Base-by-base conservation (phyloP, 169 alveolate species). In the Cryptosporidium meleagridis region DNA sequence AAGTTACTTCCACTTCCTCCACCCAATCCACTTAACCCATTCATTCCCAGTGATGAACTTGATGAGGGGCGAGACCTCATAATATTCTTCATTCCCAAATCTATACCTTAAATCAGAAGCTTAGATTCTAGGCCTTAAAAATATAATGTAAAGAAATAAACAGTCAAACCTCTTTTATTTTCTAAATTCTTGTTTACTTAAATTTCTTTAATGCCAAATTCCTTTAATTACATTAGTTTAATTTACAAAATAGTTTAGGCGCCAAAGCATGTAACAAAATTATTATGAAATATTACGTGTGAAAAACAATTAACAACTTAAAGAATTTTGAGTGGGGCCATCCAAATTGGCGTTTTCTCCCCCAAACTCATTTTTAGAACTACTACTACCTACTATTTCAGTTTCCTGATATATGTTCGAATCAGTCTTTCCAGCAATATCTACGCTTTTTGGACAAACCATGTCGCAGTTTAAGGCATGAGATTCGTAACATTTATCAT, bases 21-120 rank as follows among this genome's bases (percentile, higher is more conserved):
- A 71, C 85, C 67, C 85, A 71, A 51, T n/a, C 86, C 70, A 16
- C 86, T 39, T 21, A 73, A 16, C 37, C 39, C 70, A 18, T 37
- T 59, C 12, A 58, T 35, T 10, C 86, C 86, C 23, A 73, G 4
- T 35, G 86, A 73, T 29, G 86, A 73, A 29, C 86, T 33, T 26
- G 86, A 73, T n/a, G 86, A 29, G 35, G 86, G 86, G 21, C 86
- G 86, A 6, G 86, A 73, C 53, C 86, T 73, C 71, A 72, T 48
- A 18, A 44, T 73, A 59, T 39, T 55, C 39, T 73, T 73, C 86
- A 73, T 73, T 26, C 29, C 59, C 59, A 71, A n/a, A 2, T 26
- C 69, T 29, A 3, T 0, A 68, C 14, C 21, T 37, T 53, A 9
- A 69, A 69, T 29, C 6, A n/a, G 35, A 35, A 69, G 31, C n/a